Base-by-base conservation (phyloP, 306 rosid genomes). In the Malus orientalis region DNA sequence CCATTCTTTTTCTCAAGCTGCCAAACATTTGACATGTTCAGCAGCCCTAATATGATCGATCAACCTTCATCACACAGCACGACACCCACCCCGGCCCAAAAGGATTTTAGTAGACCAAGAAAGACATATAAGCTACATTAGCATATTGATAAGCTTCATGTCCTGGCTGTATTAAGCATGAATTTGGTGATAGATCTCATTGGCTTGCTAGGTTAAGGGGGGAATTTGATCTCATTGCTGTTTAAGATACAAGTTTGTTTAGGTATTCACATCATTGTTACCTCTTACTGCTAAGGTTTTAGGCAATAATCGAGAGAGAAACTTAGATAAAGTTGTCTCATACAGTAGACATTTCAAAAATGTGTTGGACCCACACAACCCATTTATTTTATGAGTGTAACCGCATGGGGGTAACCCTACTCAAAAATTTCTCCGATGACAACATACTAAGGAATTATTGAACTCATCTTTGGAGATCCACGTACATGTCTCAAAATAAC, bases 341-440 rank as follows among this genome's bases (percentile, higher is more conserved):
- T 49, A 18, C 55, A 8, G 1, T 5, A 49, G 6, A 49, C 19
- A 49, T 1, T 14, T 49, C 1, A 1, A 47, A 47, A 47, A 47
- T 49, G 0, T 49, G 19, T 49, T 30, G 33, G 33, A 49, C 8
- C 5, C 1, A 49, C 8, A 7, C 20, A 49, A 49, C 6, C 2
- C 0, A 0, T 0, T 1, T 49, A 49, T 15, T 49, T 49, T 49
- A 0, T 49, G 20, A 49, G 8, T 5, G 8, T 51, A 14, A 20
- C 19, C 20, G 0, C 20, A 49, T 49, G 20, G 1, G 2, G 3
- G 20, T 1, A 15, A 49, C 55, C 0, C 8, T 51, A 51, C 55
- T 15, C 1, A 51, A 16, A 1, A 51, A 51, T 15, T 51, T 51
- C 7, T 51, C 55, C 2, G 0, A 42, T 8, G 12, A 4, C 14